Evolutionary conservation across 768 basidiomycete species (phyloP).

Genomic region (Agaricus subrufescens): DNA sequence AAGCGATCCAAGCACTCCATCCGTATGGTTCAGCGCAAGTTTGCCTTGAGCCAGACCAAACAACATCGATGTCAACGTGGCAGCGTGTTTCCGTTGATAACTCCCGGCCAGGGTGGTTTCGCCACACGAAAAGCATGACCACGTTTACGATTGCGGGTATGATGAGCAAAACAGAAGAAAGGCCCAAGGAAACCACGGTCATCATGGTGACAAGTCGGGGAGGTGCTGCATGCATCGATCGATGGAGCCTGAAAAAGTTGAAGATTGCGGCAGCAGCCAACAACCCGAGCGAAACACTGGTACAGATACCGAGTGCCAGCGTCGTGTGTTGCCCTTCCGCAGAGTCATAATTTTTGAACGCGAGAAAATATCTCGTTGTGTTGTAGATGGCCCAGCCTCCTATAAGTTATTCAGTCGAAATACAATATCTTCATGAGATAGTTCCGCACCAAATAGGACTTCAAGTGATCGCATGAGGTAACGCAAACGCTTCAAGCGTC

Average conservation of each 20-base stretch:
- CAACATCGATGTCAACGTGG: slow-evolving; percentile 57
- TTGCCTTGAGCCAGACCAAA: slow-evolving; percentile 47
- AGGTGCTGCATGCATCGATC: slow-evolving; percentile 26
- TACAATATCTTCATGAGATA: neutral
- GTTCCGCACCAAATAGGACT: slow-evolving; percentile 32
- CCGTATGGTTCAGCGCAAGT: slow-evolving; percentile 27
- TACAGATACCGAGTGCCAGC: slow-evolving; percentile 44
- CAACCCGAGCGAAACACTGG: slow-evolving; percentile 37
- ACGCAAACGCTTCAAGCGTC: slow-evolving; percentile 25
- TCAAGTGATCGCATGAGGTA: slow-evolving; percentile 25
- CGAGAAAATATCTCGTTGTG: slow-evolving; percentile 60
- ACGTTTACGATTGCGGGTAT: slow-evolving; percentile 53
- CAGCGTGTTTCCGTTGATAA: slow-evolving; percentile 44
- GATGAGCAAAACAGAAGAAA: slow-evolving; percentile 44
- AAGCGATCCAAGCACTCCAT: slow-evolving; percentile 52
- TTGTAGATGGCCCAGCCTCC: slow-evolving; percentile 61
- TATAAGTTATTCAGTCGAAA: slow-evolving; percentile 18
- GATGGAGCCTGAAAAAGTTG: slow-evolving; percentile 33
- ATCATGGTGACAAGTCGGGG: slow-evolving; percentile 24
- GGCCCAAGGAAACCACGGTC: slow-evolving; percentile 29
- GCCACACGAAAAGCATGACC: slow-evolving; percentile 51
- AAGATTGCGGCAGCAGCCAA: slow-evolving; percentile 32
- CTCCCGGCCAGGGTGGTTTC: slow-evolving; percentile 29
- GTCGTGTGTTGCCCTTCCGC: slow-evolving; percentile 35
- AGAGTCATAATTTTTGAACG: slow-evolving; percentile 41